Evolutionary conservation across 495 filamentous ascomycete genomes (phyloP).

Genomic region (Neurospora tetrasperma): DNA sequence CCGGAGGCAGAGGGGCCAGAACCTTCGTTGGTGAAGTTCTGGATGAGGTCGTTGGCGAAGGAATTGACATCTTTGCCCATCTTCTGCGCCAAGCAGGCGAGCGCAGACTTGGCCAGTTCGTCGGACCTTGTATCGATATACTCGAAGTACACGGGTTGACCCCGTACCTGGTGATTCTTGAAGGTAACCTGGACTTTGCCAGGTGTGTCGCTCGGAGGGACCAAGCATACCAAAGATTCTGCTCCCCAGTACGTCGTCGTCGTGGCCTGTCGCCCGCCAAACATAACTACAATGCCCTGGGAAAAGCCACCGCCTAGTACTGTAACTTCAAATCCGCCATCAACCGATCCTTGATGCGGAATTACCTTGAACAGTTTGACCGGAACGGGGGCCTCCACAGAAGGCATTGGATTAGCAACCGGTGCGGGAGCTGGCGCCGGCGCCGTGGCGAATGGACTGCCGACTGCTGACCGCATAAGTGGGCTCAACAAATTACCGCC

Average conservation of each 20-base stretch:
- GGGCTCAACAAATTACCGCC: conserved; percentile 2
- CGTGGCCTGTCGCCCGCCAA: conserved; percentile 66
- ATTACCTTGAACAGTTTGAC: conserved; percentile 47
- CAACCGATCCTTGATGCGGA: conserved; percentile 68
- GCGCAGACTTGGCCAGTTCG: conserved; percentile 52
- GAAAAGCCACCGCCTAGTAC: conserved; percentile 71
- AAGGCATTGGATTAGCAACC: neutral
- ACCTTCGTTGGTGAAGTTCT: conserved; percentile 7
- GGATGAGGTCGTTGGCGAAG: neutral
- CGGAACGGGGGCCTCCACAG: neutral
- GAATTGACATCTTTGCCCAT: conserved; percentile 21
- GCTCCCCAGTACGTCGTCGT: conserved; percentile 78
- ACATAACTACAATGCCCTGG: conserved; percentile 74
- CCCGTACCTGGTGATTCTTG: conserved; percentile 33
- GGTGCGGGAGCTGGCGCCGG: neutral
- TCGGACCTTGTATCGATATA: conserved; percentile 75
- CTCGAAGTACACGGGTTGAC: conserved; percentile 49
- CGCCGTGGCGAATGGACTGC: neutral
- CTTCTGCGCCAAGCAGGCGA: conserved; percentile 47
- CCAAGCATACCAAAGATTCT: conserved; percentile 69
- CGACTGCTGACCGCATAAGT: conserved; percentile 48
- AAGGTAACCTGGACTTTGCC: conserved; percentile 69
- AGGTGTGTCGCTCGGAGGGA: conserved; percentile 61
- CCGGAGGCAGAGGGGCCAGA: conserved; percentile 12
- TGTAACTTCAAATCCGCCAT: conserved; percentile 78